Evolutionary conservation across 352 stramenopile species (phyloP), one percentile per base, ranked within the genome.

Genomic region (Pelagophyceae sp.): DNA sequence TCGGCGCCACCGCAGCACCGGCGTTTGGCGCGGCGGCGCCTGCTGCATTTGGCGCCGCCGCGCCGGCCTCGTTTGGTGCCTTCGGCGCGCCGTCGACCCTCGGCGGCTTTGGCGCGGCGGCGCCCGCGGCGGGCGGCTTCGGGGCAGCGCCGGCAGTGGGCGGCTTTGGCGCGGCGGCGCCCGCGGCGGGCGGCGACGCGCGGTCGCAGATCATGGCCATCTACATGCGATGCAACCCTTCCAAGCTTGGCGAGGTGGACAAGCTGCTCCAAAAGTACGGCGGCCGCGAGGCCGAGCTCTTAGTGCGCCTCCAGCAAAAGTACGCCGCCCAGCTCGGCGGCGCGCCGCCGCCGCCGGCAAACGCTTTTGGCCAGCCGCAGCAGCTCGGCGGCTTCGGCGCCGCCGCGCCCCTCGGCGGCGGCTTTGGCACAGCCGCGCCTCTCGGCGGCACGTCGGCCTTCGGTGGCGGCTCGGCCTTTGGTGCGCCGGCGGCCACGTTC

Each of bases 381-480:
- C 17, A 17, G 17, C 50, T 61, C 17, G 50, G 50, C 61, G 33
- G 11, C 61, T 29, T 35, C 11, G 60, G 60, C 25, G 60, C 27
- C 32, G n/a, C 29, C 64, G 64, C 64, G 19, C 19, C 64, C 3
- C 64, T 32, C 32, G 15, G 20, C 20, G 50, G 11, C 11, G 60
- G 60, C 60, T 72, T 72, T 40, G 64, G 64, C 64, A 31, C 58
- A 5, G 11, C 58, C 58, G 58, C 58, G 58, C 58, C 5, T 15
- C 58, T 67, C 58, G 27, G 58, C 58, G 27, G 29, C 64, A 72
- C 64, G 31, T 51, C 31, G 6, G 29, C 29, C 32, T 32, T 72
- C 64, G 64, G 64, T n/a, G 64, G 64, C 20, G 64, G 64, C 64
- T 38, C 32, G 6, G 29, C 64, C 58, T 67, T 67, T 67, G 58